A percentile compares a stretch with the other conserved stretches of the same genome.
phyloP scores from a whole-genome alignment of 1,139 yeast genomes.

The Diutina ranongensis region DNA sequence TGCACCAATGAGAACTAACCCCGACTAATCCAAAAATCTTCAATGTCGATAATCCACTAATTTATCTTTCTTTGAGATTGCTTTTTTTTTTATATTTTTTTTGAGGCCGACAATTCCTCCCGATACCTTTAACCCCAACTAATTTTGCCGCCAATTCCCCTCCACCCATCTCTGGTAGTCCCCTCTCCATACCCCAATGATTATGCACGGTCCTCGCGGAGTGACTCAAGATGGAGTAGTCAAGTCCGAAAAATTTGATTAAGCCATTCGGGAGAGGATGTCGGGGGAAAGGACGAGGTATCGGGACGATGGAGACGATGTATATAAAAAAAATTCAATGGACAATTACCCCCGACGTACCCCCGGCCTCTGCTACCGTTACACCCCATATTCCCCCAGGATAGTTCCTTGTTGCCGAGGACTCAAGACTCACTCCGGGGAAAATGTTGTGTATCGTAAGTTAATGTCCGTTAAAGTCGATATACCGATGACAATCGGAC shows the following conservation, averaged over 20 bases:
- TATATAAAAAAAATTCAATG: background rate
- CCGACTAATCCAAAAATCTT: too few species aligned
- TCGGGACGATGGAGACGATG: too few species aligned
- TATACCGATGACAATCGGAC: background rate
- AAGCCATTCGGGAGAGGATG: background rate
- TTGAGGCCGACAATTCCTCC: too few species aligned
- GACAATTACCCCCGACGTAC: background rate
- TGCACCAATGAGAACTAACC: too few species aligned
- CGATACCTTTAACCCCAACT: too few species aligned
- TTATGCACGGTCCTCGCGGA: background rate
- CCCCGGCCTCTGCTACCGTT: background rate
- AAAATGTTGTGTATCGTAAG: background rate
- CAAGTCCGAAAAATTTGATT: background rate
- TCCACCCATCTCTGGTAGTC: too few species aligned
- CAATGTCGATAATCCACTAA: too few species aligned
- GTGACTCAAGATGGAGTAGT: background rate
- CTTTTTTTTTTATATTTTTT: too few species aligned
- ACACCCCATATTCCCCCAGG: background rate
- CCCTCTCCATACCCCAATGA: too few species aligned
- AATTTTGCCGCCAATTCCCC: too few species aligned
- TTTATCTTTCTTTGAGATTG: too few species aligned
- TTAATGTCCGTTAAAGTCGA: background rate
- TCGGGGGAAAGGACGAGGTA: too few species aligned
- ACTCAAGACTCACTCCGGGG: background rate
- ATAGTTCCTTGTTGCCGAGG: background rate